Evolutionary conservation across 176 grass and related monocot genomes (phyloP).

Genomic region (Chloris gayana): DNA sequence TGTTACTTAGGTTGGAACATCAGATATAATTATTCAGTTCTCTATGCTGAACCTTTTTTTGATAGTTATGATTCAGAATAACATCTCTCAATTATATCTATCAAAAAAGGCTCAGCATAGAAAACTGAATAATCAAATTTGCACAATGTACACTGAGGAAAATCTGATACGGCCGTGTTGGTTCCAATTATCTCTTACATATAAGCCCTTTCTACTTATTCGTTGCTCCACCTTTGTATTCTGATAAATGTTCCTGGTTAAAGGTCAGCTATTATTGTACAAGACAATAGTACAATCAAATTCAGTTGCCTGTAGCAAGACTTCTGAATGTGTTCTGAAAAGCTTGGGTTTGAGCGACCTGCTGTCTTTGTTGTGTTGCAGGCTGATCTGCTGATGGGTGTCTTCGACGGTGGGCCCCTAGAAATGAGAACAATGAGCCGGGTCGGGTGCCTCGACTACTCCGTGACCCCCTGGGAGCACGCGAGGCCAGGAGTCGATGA

Average conservation of each 20-base stretch:
- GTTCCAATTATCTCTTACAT: not conserved
- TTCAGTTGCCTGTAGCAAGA: not conserved
- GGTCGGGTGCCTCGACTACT: constrained; percentile 78
- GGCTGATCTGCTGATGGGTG: constrained; percentile 58
- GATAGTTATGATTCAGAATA: not conserved
- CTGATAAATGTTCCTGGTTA: not conserved
- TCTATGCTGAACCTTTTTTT: too few relatives aligned
- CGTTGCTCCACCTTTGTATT: not conserved
- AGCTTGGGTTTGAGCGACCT: not conserved
- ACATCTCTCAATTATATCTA: not conserved
- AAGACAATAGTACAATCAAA: not conserved
- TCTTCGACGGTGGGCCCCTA: constrained; percentile 66
- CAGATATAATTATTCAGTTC: too few relatives aligned
- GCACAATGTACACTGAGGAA: not conserved
- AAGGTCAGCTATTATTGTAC: not conserved
- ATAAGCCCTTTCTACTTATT: not conserved
- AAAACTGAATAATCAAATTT: not conserved
- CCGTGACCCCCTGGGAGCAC: constrained; percentile 59
- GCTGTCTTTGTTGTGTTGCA: constrained; percentile 8
- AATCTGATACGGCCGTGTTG: not conserved
- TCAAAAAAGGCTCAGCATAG: not conserved
- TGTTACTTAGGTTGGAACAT: not conserved
- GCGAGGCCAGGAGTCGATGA: constrained; percentile 52
- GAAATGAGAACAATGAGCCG: constrained; percentile 65
- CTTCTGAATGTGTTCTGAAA: not conserved